Evolutionary conservation across 495 filamentous ascomycete species (phyloP), one percentile per base, ranked within the genome.

Genomic region (Neurospora terricola): DNA sequence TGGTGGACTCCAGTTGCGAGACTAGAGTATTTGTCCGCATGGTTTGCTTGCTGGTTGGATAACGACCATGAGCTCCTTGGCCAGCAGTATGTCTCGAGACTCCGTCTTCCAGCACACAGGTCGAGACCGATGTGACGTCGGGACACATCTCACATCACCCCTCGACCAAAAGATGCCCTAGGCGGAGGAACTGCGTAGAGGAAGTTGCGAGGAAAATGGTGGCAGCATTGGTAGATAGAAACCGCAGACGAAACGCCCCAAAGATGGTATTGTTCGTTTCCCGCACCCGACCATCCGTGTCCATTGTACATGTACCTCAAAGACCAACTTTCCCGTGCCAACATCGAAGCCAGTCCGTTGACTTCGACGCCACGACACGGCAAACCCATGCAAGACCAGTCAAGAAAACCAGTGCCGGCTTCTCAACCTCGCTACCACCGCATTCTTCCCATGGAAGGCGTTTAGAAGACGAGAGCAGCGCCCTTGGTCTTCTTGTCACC

Each of bases 401-500:
- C 77, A 75, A 75, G 75, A 73, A 79, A 76, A 76, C 75, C 78
- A 76, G 72, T 76, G 74, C 68, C 79, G 72, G 71, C 76, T 72
- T 73, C 74, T 43, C 69, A 72, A 74, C 70, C 74, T 69, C 75
- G 54, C 73, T 75, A 75, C 79, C 74, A 76, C 72, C 79, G 34
- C 74, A 72, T 71, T 76, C 70, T 43, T 77, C 48, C 70, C 59
- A 70, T 54, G 71, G 73, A 73, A 70, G 39, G 69, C 77, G 81
- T 78, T 88, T 96, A 99, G 88, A 98, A 99, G 79, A 99, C 96
- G 81, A 99, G 89, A 79, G 96, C 96, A 81, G 96, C 96, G 91
- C 96, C 96, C 92, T 99, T 99, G 82, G 96, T 99, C 94, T 99
- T 99, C 94, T 99, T 99, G 91, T 99, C 96, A 88, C 96, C 96